Conservation (phyloP, 306 rosid species). For the Malus sylvestris region DNA sequence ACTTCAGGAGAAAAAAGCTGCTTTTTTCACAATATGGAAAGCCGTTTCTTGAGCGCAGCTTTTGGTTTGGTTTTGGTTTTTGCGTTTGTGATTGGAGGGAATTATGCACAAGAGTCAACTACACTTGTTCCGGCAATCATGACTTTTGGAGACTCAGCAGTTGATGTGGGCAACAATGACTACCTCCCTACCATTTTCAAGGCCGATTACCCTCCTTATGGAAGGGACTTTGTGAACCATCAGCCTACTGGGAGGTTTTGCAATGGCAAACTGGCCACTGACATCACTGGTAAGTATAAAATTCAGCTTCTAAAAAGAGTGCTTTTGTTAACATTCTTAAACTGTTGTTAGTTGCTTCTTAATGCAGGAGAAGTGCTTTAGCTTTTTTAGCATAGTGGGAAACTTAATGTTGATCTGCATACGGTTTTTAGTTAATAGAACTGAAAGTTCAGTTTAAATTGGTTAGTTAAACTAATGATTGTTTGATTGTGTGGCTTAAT, state of each 20-base stretch:
- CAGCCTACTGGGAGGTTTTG: slow-evolving; percentile 91
- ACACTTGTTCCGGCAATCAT: slow-evolving; percentile 79
- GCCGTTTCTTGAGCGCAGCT: slow-evolving; percentile 13
- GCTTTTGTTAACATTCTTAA: not conserved
- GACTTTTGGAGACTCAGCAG: slow-evolving; percentile 87
- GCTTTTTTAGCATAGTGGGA: too few relatives aligned
- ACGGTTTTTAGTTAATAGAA: not conserved
- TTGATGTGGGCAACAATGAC: slow-evolving; percentile 88
- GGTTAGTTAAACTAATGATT: not conserved
- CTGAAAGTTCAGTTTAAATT: not conserved
- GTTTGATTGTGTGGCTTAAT: not conserved
- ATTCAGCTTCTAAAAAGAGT: not conserved
- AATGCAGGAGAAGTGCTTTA: not conserved
- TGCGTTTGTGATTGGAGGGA: slow-evolving; percentile 14
- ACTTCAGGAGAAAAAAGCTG: not conserved
- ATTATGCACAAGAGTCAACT: slow-evolving; percentile 54
- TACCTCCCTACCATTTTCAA: slow-evolving; percentile 67
- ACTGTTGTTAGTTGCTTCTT: not conserved
- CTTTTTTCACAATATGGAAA: slow-evolving; percentile 32
- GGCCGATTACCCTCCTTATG: slow-evolving; percentile 95
- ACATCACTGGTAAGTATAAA: slow-evolving; percentile 59
- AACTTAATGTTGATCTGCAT: too few relatives aligned
- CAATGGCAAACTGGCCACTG: slow-evolving; percentile 92
- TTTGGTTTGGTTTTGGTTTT: slow-evolving; percentile 36
- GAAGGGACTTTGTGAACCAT: slow-evolving; percentile 78